A percentile compares a stretch with the other conserved stretches of the same genome.
phyloP scores from a whole-genome alignment of 2,329 filamentous ascomycete species.

The Diaporthe nobilis region DNA sequence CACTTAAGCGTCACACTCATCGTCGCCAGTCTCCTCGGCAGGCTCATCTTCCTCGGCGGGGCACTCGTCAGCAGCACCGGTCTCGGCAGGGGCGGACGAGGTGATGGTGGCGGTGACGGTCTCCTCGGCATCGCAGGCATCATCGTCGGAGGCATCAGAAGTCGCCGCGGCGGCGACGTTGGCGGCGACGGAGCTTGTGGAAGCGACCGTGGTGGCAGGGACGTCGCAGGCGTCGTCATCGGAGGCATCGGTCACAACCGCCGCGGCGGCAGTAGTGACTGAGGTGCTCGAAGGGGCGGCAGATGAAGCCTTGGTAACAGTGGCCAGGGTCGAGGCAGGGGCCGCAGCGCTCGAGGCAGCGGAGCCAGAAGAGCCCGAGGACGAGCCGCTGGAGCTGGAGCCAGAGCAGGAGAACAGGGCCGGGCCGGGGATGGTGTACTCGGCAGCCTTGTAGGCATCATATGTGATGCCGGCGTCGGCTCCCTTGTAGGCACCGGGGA shows the following conservation, averaged over 20 bases:
- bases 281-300: background rate
- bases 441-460: conserved; percentile 59
- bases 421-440: conserved; percentile 42
- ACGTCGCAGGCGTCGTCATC: conserved; percentile 6
- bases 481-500: conserved; percentile 67
- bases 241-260: background rate
- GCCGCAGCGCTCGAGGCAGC: conserved; percentile 9
- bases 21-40: conserved; percentile 21
- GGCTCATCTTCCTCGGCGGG: conserved; percentile 22
- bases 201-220: conserved; percentile 15
- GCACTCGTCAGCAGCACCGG: conserved; percentile 13
- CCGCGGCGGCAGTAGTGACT: conserved; percentile 14
- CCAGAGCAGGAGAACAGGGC: conserved; percentile 40
- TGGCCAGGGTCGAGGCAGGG: background rate
- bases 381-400: conserved; percentile 18
- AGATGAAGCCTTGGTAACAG: conserved; percentile 15
- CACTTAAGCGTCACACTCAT: conserved; percentile 35
- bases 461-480: conserved; percentile 66
- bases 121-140: conserved; percentile 34
- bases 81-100: conserved; percentile 4
- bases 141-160: conserved; percentile 21
- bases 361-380: conserved; percentile 19
- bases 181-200: background rate
- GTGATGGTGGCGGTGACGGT: conserved; percentile 37
- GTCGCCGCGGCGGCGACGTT: conserved; percentile 10